Evolutionary conservation across 2,329 filamentous ascomycete genomes (phyloP).

Genomic region (Aspergillus sp.): DNA sequence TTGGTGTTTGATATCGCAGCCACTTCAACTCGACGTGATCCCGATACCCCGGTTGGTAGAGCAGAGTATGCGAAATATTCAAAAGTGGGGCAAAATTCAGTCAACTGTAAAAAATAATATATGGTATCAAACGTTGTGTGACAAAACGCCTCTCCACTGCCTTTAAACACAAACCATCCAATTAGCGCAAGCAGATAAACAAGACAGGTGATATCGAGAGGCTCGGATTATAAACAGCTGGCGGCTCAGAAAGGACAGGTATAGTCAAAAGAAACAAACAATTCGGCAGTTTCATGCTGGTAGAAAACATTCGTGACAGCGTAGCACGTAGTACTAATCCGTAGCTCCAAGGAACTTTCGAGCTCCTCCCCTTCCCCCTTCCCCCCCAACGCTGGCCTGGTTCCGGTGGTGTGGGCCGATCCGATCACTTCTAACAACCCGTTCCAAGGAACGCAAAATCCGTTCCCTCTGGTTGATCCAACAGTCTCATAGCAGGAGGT

Average conservation of each 20-base stretch:
- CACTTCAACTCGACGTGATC: not conserved
- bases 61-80: not conserved
- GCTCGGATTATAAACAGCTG: not conserved
- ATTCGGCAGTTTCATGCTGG: not conserved
- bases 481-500: conserved; percentile 27
- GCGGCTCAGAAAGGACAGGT: conserved; percentile 3
- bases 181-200: conserved; percentile 1
- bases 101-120: conserved; percentile 2
- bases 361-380: not conserved
- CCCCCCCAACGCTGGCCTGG: not conserved
- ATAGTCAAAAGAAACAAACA: not conserved
- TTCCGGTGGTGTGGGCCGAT: not conserved
- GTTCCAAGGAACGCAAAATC: conserved; percentile 42
- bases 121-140: conserved; percentile 19
- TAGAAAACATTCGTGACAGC: conserved; percentile 8
- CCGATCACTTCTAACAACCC: conserved; percentile 23
- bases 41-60: not conserved
- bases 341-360: not conserved
- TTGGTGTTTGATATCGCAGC: not conserved
- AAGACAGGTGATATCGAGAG: conserved; percentile 6
- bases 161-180: conserved; percentile 11
- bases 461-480: conserved; percentile 40
- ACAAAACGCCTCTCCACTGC: conserved; percentile 22
- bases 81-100: not conserved
- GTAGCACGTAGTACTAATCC: not conserved